Conservation (phyloP, 768 basidiomycete genomes). For the Hirschioporus abietinus region DNA sequence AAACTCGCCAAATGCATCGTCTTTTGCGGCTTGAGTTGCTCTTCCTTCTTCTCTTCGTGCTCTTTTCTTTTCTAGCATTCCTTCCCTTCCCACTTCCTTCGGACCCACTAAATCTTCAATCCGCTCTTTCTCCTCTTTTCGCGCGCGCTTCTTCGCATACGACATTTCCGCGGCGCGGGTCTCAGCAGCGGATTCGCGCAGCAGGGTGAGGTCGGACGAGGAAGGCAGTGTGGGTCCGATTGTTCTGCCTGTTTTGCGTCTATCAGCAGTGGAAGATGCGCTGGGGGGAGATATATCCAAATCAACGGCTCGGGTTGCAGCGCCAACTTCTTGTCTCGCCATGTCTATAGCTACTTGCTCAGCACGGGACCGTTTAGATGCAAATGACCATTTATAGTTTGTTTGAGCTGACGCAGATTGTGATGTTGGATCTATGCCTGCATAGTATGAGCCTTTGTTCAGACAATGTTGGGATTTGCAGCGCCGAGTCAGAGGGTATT, state of each 20-base stretch:
- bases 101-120: slow-evolving; percentile 78
- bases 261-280: slow-evolving; percentile 3
- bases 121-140: slow-evolving; percentile 57
- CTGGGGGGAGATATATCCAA: slow-evolving; percentile 12
- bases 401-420: slow-evolving; percentile 65
- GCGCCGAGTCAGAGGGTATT: not conserved
- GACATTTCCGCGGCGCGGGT: slow-evolving; percentile 44
- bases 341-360: slow-evolving; percentile 55
- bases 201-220: slow-evolving; percentile 61
- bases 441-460: slow-evolving; percentile 47
- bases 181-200: slow-evolving; percentile 58
- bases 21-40: slow-evolving; percentile 64
- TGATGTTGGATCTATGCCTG: slow-evolving; percentile 50
- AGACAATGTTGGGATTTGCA: slow-evolving; percentile 2
- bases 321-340: slow-evolving; percentile 54
- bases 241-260: slow-evolving; percentile 33
- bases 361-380: slow-evolving; percentile 54
- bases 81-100: slow-evolving; percentile 76
- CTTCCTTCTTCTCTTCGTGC: slow-evolving; percentile 66
- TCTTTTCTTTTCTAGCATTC: slow-evolving; percentile 82
- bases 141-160: slow-evolving; percentile 63
- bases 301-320: slow-evolving; percentile 27
- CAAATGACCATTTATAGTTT: slow-evolving; percentile 85
- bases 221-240: slow-evolving; percentile 69
- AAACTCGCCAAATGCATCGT: slow-evolving; percentile 71